Evolutionary conservation across 225 moss, liverwort and hornwort genomes (phyloP).

Genomic region (Anthoceros angustus): DNA sequence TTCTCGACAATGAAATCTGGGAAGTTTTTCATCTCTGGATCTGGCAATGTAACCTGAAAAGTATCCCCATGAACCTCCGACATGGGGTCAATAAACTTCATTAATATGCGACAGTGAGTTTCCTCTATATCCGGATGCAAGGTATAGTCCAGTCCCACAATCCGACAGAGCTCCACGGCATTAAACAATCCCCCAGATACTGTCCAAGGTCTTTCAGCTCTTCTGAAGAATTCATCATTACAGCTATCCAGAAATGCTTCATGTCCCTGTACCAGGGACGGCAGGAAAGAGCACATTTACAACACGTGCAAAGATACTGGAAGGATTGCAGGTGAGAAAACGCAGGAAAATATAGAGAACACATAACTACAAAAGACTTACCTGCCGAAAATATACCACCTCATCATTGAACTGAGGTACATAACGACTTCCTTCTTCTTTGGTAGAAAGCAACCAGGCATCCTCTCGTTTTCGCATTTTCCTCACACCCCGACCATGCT

Average conservation of each 20-base stretch:
- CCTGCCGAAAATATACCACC: slow-evolving; percentile 90
- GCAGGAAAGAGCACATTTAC: not conserved
- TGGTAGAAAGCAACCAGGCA: slow-evolving; percentile 68
- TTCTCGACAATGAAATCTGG: slow-evolving; percentile 89
- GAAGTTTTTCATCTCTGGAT: slow-evolving; percentile 40
- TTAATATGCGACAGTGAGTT: slow-evolving; percentile 56
- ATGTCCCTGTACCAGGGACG: slow-evolving; percentile 44
- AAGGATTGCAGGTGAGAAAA: not conserved
- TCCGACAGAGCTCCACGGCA: slow-evolving; percentile 73
- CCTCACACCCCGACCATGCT: slow-evolving; percentile 24
- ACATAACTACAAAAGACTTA: slow-evolving; percentile 9
- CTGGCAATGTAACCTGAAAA: slow-evolving; percentile 64
- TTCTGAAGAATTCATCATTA: slow-evolving; percentile 15
- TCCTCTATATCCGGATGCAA: slow-evolving; percentile 38
- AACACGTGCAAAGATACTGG: slow-evolving; percentile 1
- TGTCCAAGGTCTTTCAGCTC: slow-evolving; percentile 67
- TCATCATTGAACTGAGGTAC: slow-evolving; percentile 91
- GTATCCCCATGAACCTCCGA: slow-evolving; percentile 35
- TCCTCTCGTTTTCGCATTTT: slow-evolving; percentile 25
- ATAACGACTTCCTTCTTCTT: slow-evolving; percentile 74
- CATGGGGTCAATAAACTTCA: slow-evolving; percentile 45
- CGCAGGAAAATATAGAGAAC: not conserved
- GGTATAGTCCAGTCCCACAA: slow-evolving; percentile 45
- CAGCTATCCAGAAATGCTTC: slow-evolving; percentile 42
- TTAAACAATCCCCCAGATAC: slow-evolving; percentile 22